These are phyloP conservation scores for Aspergillus melleus DNA, from an alignment of 2,329 filamentous ascomycete species.

Conservation along the genomic window DNA sequence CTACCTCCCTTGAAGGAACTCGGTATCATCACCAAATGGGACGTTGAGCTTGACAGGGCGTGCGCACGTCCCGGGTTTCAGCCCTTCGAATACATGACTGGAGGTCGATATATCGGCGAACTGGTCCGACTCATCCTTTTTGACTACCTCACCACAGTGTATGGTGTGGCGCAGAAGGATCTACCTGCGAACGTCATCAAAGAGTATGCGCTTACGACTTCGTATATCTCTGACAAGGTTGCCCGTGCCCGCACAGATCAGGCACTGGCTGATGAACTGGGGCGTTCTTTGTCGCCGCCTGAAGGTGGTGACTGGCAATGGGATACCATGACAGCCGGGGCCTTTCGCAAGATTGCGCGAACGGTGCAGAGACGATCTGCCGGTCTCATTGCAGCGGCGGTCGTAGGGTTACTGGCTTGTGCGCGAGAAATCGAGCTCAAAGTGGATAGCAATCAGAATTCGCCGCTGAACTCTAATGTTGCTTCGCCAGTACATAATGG, in stretches of 20 bases:
- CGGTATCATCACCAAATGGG: constrained; percentile 68
- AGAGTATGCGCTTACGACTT: constrained; percentile 67
- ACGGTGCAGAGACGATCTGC: constrained; percentile 72
- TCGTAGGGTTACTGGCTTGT: constrained; percentile 67
- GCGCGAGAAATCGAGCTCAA: constrained; percentile 63
- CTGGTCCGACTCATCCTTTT: constrained; percentile 69
- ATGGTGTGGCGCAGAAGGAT: constrained; percentile 35
- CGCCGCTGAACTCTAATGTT: constrained; percentile 28
- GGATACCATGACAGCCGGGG: constrained; percentile 60
- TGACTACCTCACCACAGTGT: constrained; percentile 59
- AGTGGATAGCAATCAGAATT: constrained; percentile 39
- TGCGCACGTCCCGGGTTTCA: constrained; percentile 75
- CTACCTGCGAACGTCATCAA: constrained; percentile 59
- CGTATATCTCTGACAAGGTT: constrained; percentile 69
- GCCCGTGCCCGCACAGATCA: constrained; percentile 54
- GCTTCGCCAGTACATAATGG: constrained; percentile 30
- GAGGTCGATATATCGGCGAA: constrained; percentile 75
- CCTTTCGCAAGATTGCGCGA: constrained; percentile 66
- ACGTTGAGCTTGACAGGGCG: constrained; percentile 63
- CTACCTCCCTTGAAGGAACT: constrained; percentile 63
- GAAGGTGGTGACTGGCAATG: constrained; percentile 57
- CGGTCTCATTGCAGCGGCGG: constrained; percentile 71
- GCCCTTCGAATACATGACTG: constrained; percentile 81
- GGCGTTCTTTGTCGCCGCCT: constrained; percentile 55
- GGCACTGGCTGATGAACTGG: constrained; percentile 47